These are phyloP conservation scores for Kwoniella europaea DNA, from an alignment of 768 basidiomycete species.

Conservation along the genomic window DNA sequence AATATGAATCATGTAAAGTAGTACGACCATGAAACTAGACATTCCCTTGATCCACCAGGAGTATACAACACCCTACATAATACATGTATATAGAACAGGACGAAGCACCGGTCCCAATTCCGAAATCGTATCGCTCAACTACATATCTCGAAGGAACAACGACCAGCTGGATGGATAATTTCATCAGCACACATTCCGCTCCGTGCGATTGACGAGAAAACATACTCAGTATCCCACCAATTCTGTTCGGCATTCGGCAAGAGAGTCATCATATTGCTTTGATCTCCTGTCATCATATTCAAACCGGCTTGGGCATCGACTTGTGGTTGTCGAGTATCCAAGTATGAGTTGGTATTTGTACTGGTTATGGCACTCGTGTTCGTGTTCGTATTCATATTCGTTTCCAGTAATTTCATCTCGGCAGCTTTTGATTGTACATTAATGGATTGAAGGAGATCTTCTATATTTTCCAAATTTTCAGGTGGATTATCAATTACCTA, in stretches of 20 bases:
- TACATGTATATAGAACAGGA: no score
- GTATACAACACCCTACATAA: no score
- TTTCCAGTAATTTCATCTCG: not conserved
- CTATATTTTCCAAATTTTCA: slow-evolving; percentile 5
- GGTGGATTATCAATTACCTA: slow-evolving; percentile 19
- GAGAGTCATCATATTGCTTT: not conserved
- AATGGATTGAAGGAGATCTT: slow-evolving; percentile 11
- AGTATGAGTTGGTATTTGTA: not conserved
- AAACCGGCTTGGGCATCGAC: not conserved
- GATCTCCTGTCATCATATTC: not conserved
- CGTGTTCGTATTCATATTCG: not conserved
- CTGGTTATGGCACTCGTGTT: not conserved
- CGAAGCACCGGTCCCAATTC: no score
- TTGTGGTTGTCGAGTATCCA: not conserved
- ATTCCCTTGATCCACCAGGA: no score
- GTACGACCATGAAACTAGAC: no score
- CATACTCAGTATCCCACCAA: slow-evolving; percentile 8
- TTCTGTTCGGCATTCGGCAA: slow-evolving; percentile 2
- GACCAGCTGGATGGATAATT: not conserved
- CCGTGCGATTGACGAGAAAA: not conserved
- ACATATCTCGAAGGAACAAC: slow-evolving; percentile 6
- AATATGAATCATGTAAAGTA: no score
- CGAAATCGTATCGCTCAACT: not conserved
- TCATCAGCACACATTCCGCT: not conserved
- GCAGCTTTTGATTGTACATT: not conserved